Percentiles rank a stretch among this genome's conserved stretches.
phyloP scores from a whole-genome alignment of 2,329 filamentous ascomycete species.

The Beauveria rudraprayagi region DNA sequence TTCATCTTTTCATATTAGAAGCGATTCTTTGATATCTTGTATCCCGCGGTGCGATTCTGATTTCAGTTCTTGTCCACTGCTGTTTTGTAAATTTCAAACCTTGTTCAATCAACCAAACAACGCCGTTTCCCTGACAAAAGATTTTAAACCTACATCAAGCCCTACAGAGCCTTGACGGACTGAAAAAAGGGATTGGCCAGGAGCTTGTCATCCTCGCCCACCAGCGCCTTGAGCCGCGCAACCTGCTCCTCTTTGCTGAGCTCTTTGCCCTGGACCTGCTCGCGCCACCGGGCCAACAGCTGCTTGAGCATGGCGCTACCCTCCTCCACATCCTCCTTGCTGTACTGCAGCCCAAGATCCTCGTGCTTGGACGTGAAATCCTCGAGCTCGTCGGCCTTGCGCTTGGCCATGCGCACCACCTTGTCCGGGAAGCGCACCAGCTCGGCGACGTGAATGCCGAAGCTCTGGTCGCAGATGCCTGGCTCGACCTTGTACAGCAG shows the following conservation, averaged over 20 bases:
- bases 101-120: neutral
- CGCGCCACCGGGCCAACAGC: conserved; percentile 78
- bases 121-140: neutral
- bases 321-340: conserved; percentile 79
- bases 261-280: conserved; percentile 48
- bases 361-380: conserved; percentile 83
- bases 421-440: conserved; percentile 94
- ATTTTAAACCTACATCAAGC: neutral
- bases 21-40: neutral
- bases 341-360: conserved; percentile 51
- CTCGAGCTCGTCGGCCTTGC: conserved; percentile 95
- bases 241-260: conserved; percentile 72
- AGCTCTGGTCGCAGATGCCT: conserved; percentile 93
- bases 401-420: conserved; percentile 97
- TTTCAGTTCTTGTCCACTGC: too few relatives aligned
- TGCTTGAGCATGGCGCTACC: conserved; percentile 80
- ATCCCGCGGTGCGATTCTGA: too few relatives aligned
- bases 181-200: conserved; percentile 63
- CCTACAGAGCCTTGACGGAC: conserved; percentile 46
- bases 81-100: too few relatives aligned
- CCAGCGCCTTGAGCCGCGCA: conserved; percentile 67
- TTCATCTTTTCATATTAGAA: neutral
- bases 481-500: conserved; percentile 94
- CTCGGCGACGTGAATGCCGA: conserved; percentile 97
- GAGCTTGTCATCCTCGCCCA: conserved; percentile 61